A percentile compares a stretch with the other conserved stretches of the same genome.
phyloP scores from a whole-genome alignment of 257 asterid genomes.

The Penstemon davidsonii region DNA sequence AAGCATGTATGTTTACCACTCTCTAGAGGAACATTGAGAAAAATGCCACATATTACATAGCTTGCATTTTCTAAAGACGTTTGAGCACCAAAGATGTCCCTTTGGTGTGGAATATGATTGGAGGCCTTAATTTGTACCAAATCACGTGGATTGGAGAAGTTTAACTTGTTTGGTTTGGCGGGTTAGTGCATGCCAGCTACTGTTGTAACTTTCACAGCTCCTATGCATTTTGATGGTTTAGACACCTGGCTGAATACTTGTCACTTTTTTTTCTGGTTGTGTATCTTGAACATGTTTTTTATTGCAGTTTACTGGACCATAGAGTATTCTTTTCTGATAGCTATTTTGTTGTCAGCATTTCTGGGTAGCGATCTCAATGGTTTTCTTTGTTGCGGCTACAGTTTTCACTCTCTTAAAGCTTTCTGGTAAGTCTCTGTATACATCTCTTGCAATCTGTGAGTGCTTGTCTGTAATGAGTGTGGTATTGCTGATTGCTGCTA shows the following conservation, averaged over 20 bases:
- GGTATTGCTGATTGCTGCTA: too few species aligned
- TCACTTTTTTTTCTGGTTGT: conserved; percentile 5
- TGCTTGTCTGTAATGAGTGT: background rate
- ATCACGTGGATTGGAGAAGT: background rate
- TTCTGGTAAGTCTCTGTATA: conserved; percentile 56
- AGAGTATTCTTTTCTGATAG: conserved; percentile 26
- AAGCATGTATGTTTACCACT: background rate
- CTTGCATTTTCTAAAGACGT: background rate
- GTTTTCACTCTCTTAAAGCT: conserved; percentile 93
- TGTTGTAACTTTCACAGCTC: conserved; percentile 12
- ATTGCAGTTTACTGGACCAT: conserved; percentile 15
- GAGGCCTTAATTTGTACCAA: background rate
- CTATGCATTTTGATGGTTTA: conserved; percentile 12
- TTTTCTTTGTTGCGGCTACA: conserved; percentile 94
- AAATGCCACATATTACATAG: background rate
- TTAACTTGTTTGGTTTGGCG: background rate
- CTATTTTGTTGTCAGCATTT: conserved; percentile 66
- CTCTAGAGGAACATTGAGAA: background rate
- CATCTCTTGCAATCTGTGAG: conserved; percentile 17
- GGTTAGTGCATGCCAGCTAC: conserved; percentile 8
- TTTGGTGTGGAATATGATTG: background rate
- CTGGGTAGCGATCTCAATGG: conserved; percentile 99
- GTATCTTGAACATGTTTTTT: conserved; percentile 20
- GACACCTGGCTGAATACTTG: conserved; percentile 20
- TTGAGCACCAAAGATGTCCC: background rate